A percentile compares a stretch with the other conserved stretches of the same genome.
Evolutionary conservation across 352 stramenopile genomes (phyloP).

Genomic region (Phytophthora pinifolia): DNA sequence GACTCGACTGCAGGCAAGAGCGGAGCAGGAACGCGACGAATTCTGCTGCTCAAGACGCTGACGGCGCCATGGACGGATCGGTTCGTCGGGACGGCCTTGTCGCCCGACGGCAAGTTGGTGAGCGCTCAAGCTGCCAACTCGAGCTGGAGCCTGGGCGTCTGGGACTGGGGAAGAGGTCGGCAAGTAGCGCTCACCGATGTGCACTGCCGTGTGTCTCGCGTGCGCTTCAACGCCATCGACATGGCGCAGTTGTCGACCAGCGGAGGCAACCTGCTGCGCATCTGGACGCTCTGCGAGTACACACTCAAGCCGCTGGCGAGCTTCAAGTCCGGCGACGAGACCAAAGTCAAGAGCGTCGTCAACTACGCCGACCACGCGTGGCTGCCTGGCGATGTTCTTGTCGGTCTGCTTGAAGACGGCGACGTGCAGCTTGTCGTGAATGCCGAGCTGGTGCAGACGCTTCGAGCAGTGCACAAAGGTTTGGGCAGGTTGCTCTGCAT

Average conservation of each 20-base stretch:
- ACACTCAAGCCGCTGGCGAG: conserved; percentile 65
- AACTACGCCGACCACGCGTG: conserved; percentile 74
- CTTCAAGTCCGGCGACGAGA: conserved; percentile 79
- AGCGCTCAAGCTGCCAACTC: conserved; percentile 55
- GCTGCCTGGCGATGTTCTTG: conserved; percentile 63
- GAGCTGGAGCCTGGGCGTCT: conserved; percentile 67
- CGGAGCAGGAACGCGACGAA: conserved; percentile 8
- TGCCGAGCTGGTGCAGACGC: conserved; percentile 67
- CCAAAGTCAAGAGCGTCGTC: conserved; percentile 41
- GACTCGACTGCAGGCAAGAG: conserved; percentile 7
- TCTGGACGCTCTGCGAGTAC: conserved; percentile 80
- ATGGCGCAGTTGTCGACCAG: conserved; percentile 80
- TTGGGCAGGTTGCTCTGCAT: conserved; percentile 38
- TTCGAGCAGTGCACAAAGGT: conserved; percentile 58
- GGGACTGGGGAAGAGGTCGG: conserved; percentile 72
- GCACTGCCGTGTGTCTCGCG: conserved; percentile 68
- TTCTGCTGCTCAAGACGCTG: conserved; percentile 46
- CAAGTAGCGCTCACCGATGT: conserved; percentile 64
- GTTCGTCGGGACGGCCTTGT: conserved; percentile 57
- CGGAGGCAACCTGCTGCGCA: conserved; percentile 61
- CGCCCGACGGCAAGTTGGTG: conserved; percentile 67
- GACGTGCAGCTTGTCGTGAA: conserved; percentile 79
- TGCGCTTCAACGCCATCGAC: conserved; percentile 78
- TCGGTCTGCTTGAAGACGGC: conserved; percentile 69
- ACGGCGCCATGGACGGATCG: conserved; percentile 49